These are phyloP conservation scores for Geum urbanum DNA, from an alignment of 306 rosid species.

Conservation along the genomic window DNA sequence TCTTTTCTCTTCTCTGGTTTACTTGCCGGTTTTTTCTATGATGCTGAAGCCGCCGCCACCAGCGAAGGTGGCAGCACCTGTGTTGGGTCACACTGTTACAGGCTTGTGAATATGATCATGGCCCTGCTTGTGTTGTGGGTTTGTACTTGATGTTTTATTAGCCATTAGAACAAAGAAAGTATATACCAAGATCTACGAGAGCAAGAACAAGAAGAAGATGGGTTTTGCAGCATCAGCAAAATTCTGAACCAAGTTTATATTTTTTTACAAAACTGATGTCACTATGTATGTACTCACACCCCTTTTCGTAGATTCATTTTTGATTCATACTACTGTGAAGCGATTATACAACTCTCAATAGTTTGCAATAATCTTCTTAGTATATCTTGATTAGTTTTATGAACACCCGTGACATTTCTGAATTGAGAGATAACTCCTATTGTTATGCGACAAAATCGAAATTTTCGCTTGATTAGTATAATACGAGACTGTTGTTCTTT, in stretches of 20 bases:
- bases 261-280: background rate
- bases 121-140: slow-evolving; percentile 7
- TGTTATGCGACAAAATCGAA: too few relatives aligned
- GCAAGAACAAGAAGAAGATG: slow-evolving; percentile 6
- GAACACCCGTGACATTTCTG: too few relatives aligned
- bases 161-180: slow-evolving; percentile 11
- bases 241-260: background rate
- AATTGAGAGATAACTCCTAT: too few relatives aligned
- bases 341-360: background rate
- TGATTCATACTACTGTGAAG: background rate
- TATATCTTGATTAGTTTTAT: too few relatives aligned
- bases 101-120: slow-evolving; percentile 12
- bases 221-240: background rate
- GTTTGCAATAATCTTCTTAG: background rate
- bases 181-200: slow-evolving; percentile 6
- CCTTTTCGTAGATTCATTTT: background rate
- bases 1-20: slow-evolving; percentile 20
- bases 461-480: too few relatives aligned
- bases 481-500: too few relatives aligned
- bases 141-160: background rate
- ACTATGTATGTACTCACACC: background rate
- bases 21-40: slow-evolving; percentile 12
- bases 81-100: slow-evolving; percentile 13
- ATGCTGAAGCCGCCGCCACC: background rate
- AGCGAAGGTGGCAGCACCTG: slow-evolving; percentile 7